phyloP scores from a whole-genome alignment of 192 early-diverging fungal species.

The Entomortierella parvispora region DNA sequence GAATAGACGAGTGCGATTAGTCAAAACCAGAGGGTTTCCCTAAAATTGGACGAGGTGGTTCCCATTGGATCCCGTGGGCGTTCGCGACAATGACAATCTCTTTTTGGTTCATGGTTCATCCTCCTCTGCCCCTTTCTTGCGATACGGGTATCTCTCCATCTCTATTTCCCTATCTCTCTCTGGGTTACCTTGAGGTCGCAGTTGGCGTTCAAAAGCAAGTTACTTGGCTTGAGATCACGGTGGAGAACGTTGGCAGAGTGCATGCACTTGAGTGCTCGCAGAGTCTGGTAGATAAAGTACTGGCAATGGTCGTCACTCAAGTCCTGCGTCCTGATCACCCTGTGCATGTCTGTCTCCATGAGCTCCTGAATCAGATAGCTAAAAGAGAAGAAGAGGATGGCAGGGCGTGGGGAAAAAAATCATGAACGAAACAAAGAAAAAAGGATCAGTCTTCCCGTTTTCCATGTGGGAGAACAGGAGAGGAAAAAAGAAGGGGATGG shows the following conservation, averaged over 20 bases:
- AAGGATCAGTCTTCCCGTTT: no score
- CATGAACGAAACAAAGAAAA: no score
- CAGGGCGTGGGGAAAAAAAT: no score
- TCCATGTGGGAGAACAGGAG: no score
- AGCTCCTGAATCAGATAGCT: slow-evolving; percentile 95
- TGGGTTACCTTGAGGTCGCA: slow-evolving; percentile 81
- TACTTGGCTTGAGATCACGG: slow-evolving; percentile 97
- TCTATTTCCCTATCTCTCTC: background rate
- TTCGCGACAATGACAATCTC: no score
- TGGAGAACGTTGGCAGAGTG: slow-evolving; percentile 98
- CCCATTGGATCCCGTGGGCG: no score
- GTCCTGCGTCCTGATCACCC: slow-evolving; percentile 95
- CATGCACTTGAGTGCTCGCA: slow-evolving; percentile 97
- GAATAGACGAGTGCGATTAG: no score
- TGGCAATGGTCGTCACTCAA: slow-evolving; percentile 97
- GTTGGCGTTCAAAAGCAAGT: slow-evolving; percentile 90
- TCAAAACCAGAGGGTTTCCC: no score
- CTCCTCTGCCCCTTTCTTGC: background rate
- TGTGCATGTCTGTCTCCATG: slow-evolving; percentile 99
- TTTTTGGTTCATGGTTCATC: no score
- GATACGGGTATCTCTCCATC: background rate
- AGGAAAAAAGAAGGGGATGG: no score
- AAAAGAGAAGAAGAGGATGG: no score
- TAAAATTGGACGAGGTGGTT: no score
- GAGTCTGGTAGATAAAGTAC: slow-evolving; percentile 98